These are phyloP conservation scores for Ilyonectria destructans DNA, from an alignment of 2,329 filamentous ascomycete species.

Conservation along the genomic window DNA sequence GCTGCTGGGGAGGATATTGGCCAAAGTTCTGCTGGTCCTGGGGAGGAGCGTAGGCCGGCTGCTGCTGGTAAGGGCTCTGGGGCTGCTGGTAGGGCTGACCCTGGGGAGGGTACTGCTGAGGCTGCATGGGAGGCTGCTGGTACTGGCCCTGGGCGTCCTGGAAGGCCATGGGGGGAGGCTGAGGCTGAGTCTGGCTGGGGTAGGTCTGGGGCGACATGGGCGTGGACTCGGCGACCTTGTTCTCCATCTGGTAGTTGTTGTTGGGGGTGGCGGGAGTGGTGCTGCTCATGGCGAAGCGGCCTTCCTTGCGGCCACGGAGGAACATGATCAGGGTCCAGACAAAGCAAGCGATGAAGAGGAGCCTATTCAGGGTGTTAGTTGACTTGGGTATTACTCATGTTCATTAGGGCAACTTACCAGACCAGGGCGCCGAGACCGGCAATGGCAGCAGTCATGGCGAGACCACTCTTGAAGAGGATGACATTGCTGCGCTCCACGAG, in stretches of 20 bases:
- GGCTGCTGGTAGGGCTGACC: conserved; percentile 40
- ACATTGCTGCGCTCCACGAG: conserved; percentile 37
- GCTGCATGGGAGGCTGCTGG: conserved; percentile 40
- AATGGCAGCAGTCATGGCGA: conserved; percentile 57
- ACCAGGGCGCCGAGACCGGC: conserved; percentile 63
- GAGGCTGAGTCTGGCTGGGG: conserved; percentile 38
- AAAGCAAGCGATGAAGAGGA: conserved; percentile 59
- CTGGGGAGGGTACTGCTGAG: conserved; percentile 33
- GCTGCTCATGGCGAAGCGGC: conserved; percentile 51
- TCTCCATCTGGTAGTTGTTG: conserved; percentile 55
- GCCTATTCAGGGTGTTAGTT: conserved; percentile 46
- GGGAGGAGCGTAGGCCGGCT: conserved; percentile 46
- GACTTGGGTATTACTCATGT: background rate
- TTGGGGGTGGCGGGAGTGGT: conserved; percentile 30
- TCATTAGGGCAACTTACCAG: conserved; percentile 53
- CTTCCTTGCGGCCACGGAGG: conserved; percentile 57
- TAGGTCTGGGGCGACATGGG: conserved; percentile 43
- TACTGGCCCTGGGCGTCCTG: conserved; percentile 42
- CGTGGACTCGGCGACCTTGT: conserved; percentile 50
- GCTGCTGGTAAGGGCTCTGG: conserved; percentile 51
- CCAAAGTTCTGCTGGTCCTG: conserved; percentile 41
- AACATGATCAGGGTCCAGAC: conserved; percentile 56
- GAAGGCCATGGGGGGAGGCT: conserved; percentile 33
- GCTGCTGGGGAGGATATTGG: conserved; percentile 45
- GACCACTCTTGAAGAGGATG: conserved; percentile 56